Conservation (phyloP, 2,329 filamentous ascomycete species). For the Phaeosphaeria sp. region DNA sequence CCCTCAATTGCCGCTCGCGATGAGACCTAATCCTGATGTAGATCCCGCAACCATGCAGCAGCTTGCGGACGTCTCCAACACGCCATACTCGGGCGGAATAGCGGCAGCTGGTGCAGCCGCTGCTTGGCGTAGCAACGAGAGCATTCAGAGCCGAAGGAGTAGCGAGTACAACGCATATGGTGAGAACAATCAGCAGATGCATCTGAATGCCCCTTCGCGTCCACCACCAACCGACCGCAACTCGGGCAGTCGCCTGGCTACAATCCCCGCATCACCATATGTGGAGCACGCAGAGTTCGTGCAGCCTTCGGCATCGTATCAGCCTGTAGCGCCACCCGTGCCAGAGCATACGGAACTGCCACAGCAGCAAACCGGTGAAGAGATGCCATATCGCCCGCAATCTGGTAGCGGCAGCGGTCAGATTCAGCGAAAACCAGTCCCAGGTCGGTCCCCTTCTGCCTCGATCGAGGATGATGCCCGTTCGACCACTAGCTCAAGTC, state of each 20-base stretch:
- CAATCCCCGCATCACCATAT: constrained; percentile 55
- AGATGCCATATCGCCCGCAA: constrained; percentile 31
- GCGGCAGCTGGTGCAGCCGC: constrained; percentile 50
- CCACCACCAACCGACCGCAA: constrained; percentile 63
- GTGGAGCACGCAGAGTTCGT: constrained; percentile 49
- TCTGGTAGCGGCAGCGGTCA: constrained; percentile 33
- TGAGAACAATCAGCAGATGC: constrained; percentile 27
- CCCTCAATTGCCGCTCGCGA: constrained; percentile 76
- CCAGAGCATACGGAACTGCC: constrained; percentile 44
- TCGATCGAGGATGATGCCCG: constrained; percentile 43
- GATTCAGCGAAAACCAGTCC: constrained; percentile 49
- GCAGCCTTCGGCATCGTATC: constrained; percentile 36
- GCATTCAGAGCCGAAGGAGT: constrained; percentile 37
- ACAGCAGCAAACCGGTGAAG: constrained; percentile 27
- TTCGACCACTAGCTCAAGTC: constrained; percentile 51
- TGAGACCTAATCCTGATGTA: constrained; percentile 82
- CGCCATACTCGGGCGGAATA: constrained; percentile 48
- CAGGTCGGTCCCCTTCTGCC: constrained; percentile 50
- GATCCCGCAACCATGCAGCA: constrained; percentile 83
- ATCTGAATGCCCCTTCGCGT: constrained; percentile 54
- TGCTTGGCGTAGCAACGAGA: constrained; percentile 49
- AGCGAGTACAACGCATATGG: constrained; percentile 36
- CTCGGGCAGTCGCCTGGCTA: constrained; percentile 49
- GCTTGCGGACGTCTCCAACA: constrained; percentile 72
- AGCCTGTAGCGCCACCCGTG: constrained; percentile 43